phyloP scores from a whole-genome alignment of 140 eudicot genomes.

The Cichorium intybus region DNA sequence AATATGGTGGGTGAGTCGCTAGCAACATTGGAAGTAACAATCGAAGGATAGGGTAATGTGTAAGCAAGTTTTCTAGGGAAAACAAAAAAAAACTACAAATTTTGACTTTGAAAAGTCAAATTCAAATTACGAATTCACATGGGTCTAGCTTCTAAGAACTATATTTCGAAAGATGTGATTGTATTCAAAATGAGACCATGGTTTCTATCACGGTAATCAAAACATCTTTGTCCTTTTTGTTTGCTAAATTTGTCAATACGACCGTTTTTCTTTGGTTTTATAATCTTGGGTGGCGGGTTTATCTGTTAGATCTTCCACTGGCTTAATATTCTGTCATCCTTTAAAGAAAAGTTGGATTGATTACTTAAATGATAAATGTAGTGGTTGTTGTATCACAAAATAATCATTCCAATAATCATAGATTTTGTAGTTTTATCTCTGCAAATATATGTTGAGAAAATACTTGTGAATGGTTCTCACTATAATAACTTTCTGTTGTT shows the following conservation, averaged over 20 bases:
- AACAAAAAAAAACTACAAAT: not conserved
- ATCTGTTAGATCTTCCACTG: not conserved
- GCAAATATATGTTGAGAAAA: too few species aligned
- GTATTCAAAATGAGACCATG: not conserved
- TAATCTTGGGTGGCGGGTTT: not conserved
- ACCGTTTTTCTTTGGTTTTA: not conserved
- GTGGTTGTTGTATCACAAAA: too few species aligned
- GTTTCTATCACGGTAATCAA: conserved; percentile 6
- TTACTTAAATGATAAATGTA: too few species aligned
- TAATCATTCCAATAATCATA: too few species aligned
- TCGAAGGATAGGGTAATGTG: conserved; percentile 34
- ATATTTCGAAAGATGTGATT: conserved; percentile 16
- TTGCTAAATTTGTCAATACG: not conserved
- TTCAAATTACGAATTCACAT: conserved; percentile 26
- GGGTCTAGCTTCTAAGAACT: conserved; percentile 19
- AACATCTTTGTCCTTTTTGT: conserved; percentile 11
- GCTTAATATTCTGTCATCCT: not conserved
- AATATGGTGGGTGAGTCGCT: not conserved
- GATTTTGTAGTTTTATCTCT: too few species aligned
- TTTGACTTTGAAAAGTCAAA: conserved; percentile 29
- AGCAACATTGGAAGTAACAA: conserved; percentile 24
- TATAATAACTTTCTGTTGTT: too few species aligned
- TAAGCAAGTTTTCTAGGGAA: conserved; percentile 31
- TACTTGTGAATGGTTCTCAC: too few species aligned
- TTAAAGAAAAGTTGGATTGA: not conserved